A percentile compares a stretch with the other conserved stretches of the same genome.
These are phyloP conservation scores for Fraxinus dipetala DNA, from an alignment of 305 asterid genomes.

Conservation along the genomic window DNA sequence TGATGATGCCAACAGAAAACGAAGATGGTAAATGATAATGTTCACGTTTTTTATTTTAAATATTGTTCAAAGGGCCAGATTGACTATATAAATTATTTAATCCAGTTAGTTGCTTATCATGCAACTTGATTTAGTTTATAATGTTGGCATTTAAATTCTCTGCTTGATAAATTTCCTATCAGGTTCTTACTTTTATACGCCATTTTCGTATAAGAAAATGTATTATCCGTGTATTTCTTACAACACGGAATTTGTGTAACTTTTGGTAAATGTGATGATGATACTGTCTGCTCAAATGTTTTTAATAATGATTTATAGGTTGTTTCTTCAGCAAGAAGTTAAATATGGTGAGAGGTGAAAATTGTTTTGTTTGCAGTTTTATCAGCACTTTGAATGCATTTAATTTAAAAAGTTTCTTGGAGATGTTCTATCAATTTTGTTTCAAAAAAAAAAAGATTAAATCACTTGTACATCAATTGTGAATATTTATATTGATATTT, in stretches of 20 bases:
- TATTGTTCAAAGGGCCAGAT: conserved; percentile 9
- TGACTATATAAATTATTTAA: conserved; percentile 4
- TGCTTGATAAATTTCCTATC: neutral
- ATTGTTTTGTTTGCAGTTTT: conserved; percentile 11
- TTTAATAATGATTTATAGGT: conserved; percentile 7
- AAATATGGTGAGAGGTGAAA: conserved; percentile 20
- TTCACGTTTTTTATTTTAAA: conserved; percentile 8
- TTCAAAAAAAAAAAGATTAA: too few species aligned
- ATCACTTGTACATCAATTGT: too few species aligned
- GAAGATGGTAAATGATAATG: conserved; percentile 56
- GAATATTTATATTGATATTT: too few species aligned
- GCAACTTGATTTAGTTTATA: conserved; percentile 19
- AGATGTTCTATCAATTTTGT: too few species aligned
- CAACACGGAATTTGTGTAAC: neutral
- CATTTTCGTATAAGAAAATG: neutral
- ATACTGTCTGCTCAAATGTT: conserved; percentile 1
- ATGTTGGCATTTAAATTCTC: conserved; percentile 6
- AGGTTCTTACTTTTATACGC: neutral
- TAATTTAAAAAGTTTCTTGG: too few species aligned
- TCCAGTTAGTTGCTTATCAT: conserved; percentile 16
- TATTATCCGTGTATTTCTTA: conserved; percentile 9
- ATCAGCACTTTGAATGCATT: too few species aligned
- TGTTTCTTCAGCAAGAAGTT: conserved; percentile 19
- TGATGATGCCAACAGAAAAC: conserved; percentile 69
- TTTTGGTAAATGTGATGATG: conserved; percentile 17